Evolutionary conservation across 2,329 filamentous ascomycete species (phyloP), one percentile per base, ranked within the genome.

Genomic region (Aspergillus sp.): DNA sequence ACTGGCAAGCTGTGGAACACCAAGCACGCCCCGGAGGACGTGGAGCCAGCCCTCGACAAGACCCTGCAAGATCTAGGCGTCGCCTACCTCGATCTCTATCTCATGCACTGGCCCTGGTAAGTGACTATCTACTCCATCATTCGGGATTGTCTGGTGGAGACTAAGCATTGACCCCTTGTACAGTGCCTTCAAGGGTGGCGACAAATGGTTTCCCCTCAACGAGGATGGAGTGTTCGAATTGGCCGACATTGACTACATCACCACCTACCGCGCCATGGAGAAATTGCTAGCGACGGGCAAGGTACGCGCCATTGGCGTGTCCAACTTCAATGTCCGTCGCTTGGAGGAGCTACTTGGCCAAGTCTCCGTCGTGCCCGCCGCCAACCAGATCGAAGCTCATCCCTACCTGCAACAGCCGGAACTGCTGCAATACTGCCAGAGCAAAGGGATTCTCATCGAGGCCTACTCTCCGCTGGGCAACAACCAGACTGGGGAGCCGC

Each of bases 1-100:
- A 94, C 91, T 55, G 92, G 90, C 68, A 96, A 95, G 83, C 85
- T 94, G 57, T 86, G 91, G 82, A 92, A 93, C 83, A 84, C 88
- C 54, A 90, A 88, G 84, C 90, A 92, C 79, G 67, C 69, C 6
- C 64, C 65, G 1, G 86, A 89, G 78, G 83, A 85, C 63, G 88
- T 88, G 27, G 77, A 81, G 41, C 84, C 88, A 71, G 88, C 83
- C 23, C 80, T 90, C 58, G 81, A 84, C 60, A 77, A 78, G 56
- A 88, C 85, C 10, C 79, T 90, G 60, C 81, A 84, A 72, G 84
- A 82, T 66, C 80, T 90, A 17, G 84, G 73, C 11, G 15, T 54
- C 3, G 36, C 17, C 6, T 42, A 54, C 38, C 13, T 54, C 8
- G 51, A 41, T 19, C 21, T 54, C n/a, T 54, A 54, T 17, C 51